Evolutionary conservation across 495 filamentous ascomycete species (phyloP).

Genomic region (Penicillium goetzii): DNA sequence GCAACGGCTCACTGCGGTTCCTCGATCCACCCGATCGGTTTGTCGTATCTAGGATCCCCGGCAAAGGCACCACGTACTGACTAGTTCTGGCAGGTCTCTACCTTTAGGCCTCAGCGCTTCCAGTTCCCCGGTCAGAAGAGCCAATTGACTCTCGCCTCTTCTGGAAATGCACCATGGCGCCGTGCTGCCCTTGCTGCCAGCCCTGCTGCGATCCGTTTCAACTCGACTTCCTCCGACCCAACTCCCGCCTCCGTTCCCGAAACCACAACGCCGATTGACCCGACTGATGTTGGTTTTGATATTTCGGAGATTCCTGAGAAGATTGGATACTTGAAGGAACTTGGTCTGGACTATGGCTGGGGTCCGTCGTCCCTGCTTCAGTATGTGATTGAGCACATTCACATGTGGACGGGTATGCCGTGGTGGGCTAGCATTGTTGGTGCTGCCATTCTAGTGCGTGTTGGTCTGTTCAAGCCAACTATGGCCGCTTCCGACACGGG

Average conservation of each 20-base stretch:
- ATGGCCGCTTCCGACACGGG: slow-evolving; percentile 60
- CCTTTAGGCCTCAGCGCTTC: slow-evolving; percentile 37
- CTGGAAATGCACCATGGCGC: slow-evolving; percentile 33
- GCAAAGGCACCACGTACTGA: slow-evolving; percentile 25
- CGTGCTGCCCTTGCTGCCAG: slow-evolving; percentile 26
- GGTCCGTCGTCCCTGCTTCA: slow-evolving; percentile 72
- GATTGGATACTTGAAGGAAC: slow-evolving; percentile 78
- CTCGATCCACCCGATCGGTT: slow-evolving; percentile 47
- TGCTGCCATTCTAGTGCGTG: slow-evolving; percentile 66
- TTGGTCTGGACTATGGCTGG: slow-evolving; percentile 86
- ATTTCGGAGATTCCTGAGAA: slow-evolving; percentile 62
- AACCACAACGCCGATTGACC: slow-evolving; percentile 22
- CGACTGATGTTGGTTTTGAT: slow-evolving; percentile 39
- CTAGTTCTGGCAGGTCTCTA: slow-evolving; percentile 42
- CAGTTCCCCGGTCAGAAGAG: slow-evolving; percentile 29
- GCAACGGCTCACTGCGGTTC: slow-evolving; percentile 38
- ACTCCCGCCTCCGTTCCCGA: slow-evolving; percentile 27
- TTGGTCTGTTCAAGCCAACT: slow-evolving; percentile 64
- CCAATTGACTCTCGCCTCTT: slow-evolving; percentile 30
- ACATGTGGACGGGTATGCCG: slow-evolving; percentile 70
- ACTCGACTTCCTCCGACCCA: slow-evolving; percentile 44
- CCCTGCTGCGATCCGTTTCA: slow-evolving; percentile 45
- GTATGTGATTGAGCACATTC: slow-evolving; percentile 77
- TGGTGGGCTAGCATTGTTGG: slow-evolving; percentile 80
- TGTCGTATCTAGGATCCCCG: slow-evolving; percentile 19